Evolutionary conservation across 129 eudicot genomes (phyloP), one percentile per base, ranked within the genome.

Genomic region (Pulicaria dysenterica): DNA sequence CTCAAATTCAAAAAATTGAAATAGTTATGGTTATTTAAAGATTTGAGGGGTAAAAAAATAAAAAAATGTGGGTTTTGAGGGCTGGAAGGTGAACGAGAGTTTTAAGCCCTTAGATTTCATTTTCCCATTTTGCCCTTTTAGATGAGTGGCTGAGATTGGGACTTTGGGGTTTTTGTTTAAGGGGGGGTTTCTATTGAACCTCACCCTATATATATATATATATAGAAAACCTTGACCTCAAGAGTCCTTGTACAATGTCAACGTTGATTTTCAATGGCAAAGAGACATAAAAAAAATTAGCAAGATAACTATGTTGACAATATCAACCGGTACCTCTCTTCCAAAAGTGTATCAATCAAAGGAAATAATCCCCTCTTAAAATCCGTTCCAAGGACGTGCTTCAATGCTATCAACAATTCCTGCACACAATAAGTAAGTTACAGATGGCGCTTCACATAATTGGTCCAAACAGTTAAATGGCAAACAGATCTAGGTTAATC

Each of bases 301-400:
- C 75, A 68, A 40, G 66, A 53, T 63, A 40, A 16, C 34, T 12
- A 69, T 50, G 71, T 24, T 19, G n/a, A 69, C 16, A 56, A 49
- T 48, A 73, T 11, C 13, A 43, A 67, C n/a, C 19, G 56, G 75
- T 87, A 93, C 98, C 96, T 86, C 88, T 94, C 98, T 69, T 94
- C 96, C 83, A 94, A 74, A 14, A 94, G 81, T 50, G 98, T 94
- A 74, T 94, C 98, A 62, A 94, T 94, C 57, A 94, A 80, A 78
- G 98, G 98, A 79, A 94, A 94, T 70, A 94, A 90, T 7, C 98
- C 98, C 84, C 96, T 76, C 79, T 90, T 94, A 58, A 94, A 94
- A 83, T 94, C 98, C 51, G 96, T 94, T 73, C 95, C 92, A 78
- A 94, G 96, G 58, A 94, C 97, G 77, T 90, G 98, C 53, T 94